These are phyloP conservation scores for Pseudoneurospora amorphoporcata DNA, from an alignment of 495 filamentous ascomycete species.

Conservation along the genomic window DNA sequence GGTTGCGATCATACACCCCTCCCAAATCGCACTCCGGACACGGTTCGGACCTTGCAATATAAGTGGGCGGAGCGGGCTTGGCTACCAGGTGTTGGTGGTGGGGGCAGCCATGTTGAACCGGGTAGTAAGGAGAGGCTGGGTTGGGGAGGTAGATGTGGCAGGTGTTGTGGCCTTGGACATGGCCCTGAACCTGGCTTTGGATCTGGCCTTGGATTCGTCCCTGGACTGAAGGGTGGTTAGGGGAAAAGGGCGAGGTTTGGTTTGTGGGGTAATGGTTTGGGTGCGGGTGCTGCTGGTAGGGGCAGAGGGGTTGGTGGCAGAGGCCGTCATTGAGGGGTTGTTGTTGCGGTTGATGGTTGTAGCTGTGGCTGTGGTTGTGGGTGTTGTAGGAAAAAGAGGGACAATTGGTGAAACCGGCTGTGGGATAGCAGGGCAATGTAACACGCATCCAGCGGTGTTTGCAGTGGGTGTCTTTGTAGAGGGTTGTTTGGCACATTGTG, in stretches of 20 bases:
- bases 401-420: conserved; percentile 29
- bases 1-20: conserved; percentile 27
- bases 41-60: conserved; percentile 6
- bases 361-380: neutral
- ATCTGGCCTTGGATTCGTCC: neutral
- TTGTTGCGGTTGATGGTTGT: neutral
- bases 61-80: conserved; percentile 10
- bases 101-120: neutral
- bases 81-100: neutral
- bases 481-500: conserved; percentile 21
- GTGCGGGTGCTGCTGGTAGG: neutral
- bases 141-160: neutral
- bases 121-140: neutral
- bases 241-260: neutral
- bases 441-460: conserved; percentile 30
- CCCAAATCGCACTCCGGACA: conserved; percentile 21
- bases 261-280: neutral
- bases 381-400: conserved; percentile 9
- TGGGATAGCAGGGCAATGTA: conserved; percentile 22
- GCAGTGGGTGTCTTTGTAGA: conserved; percentile 28
- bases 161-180: neutral
- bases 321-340: neutral
- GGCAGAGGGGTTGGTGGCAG: neutral
- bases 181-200: neutral
- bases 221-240: neutral